phyloP scores from a whole-genome alignment of 1,284 basidiomycete genomes.

The Leccinum insolens region DNA sequence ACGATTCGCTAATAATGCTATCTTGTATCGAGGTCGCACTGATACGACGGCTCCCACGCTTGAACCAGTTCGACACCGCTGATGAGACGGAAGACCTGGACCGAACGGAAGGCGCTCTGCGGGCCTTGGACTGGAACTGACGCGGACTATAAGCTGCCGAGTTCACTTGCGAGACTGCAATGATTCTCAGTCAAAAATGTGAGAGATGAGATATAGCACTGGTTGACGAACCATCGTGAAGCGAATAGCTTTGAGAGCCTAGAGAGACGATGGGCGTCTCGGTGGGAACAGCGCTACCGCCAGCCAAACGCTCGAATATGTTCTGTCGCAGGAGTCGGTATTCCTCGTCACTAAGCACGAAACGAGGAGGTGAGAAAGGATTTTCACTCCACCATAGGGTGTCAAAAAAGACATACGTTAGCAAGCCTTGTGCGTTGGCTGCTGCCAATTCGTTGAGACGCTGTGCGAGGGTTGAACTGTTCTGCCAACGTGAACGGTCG shows the following conservation, averaged over 20 bases:
- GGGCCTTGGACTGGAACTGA: slow-evolving; percentile 52
- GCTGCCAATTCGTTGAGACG: slow-evolving; percentile 75
- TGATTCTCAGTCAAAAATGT: slow-evolving; percentile 8
- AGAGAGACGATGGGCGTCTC: slow-evolving; percentile 63
- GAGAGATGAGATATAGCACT: background rate
- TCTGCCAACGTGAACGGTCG: slow-evolving; percentile 18
- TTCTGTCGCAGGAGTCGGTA: background rate
- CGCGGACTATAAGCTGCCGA: slow-evolving; percentile 45
- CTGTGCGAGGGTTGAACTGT: slow-evolving; percentile 72
- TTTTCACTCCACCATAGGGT: background rate
- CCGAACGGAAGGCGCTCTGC: slow-evolving; percentile 58
- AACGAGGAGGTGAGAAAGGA: slow-evolving; percentile 16
- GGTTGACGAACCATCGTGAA: slow-evolving; percentile 19
- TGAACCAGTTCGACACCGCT: slow-evolving; percentile 60
- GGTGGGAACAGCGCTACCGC: slow-evolving; percentile 54
- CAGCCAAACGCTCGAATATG: slow-evolving; percentile 67
- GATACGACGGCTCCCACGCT: slow-evolving; percentile 52
- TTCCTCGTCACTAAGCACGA: slow-evolving; percentile 64
- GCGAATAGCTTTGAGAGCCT: slow-evolving; percentile 26
- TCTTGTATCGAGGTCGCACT: slow-evolving; percentile 41
- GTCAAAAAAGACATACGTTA: slow-evolving; percentile 55
- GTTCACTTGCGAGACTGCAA: slow-evolving; percentile 29
- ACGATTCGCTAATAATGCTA: slow-evolving; percentile 34
- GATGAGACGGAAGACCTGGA: slow-evolving; percentile 65
- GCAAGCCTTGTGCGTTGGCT: slow-evolving; percentile 74